Base-by-base conservation (phyloP, 2,329 filamentous ascomycete genomes). In the Ophiostoma ips region DNA sequence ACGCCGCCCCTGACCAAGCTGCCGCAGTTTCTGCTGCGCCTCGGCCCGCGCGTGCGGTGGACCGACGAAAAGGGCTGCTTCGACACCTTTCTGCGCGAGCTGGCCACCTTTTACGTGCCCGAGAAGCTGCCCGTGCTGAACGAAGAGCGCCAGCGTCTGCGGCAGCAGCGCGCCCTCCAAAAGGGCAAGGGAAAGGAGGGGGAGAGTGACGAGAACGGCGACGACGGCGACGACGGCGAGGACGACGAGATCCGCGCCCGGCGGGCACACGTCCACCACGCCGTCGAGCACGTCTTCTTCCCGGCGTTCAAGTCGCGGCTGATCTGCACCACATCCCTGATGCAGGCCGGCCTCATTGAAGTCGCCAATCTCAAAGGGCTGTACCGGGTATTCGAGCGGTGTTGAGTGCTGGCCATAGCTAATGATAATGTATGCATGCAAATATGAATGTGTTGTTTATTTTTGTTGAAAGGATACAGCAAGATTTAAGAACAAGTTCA, bases 311-410 rank as follows among this genome's bases (percentile, higher is more conserved):
- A 87, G 63, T 72, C 83, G 5, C 74, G 88, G 51, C 66, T 98
- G 44, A 79, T 96, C 50, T 89, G 87, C 18, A 95, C 92, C 9
- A 83, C 77, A 56, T 72, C 75, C 5, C 67, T 96, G 59, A 77
- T 94, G 66, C 78, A 81, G 47, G 84, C 80, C 0, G 76, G 71
- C 9, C 79, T 95, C 11, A 68, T 94, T 44, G 90, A 98, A 65
- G 79, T 95, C 46, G 90, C 92, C 2, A 87, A 94, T 67, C 65
- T 96, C 52, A 96, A 95, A 65, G 88, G 89, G 0, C 63, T 98
- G 52, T 98, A 98, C 65, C 73, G 86, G 43, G 89, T 96, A 3
- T 98, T 98, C 71, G 92, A 98, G 67, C 72, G 92, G 50, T 96
- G 92, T 64, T 96, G 18, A 50, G 2, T n/a, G n/a, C n/a, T n/a